phyloP scores from a whole-genome alignment of 2,329 filamentous ascomycete species.

The Neocucurbitaria cava region DNA sequence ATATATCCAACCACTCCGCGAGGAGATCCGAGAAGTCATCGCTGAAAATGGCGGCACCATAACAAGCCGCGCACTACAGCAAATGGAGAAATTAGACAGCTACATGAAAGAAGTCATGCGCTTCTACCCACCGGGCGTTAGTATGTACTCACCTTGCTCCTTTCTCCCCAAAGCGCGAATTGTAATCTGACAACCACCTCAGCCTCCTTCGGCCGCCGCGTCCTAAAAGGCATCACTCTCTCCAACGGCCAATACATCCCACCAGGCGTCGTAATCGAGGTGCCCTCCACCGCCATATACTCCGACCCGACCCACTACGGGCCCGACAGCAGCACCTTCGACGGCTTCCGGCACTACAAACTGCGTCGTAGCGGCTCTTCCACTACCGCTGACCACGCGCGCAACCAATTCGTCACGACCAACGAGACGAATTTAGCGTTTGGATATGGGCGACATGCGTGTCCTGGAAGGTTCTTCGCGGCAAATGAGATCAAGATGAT shows the following conservation, averaged over 20 bases:
- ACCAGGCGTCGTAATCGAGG: conserved; percentile 42
- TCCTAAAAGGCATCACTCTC: conserved; percentile 59
- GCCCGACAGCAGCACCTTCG: conserved; percentile 34
- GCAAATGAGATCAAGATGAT: conserved; percentile 45
- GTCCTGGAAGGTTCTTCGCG: conserved; percentile 45
- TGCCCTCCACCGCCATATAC: conserved; percentile 36
- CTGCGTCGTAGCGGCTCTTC: conserved; percentile 30
- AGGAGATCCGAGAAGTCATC: conserved; percentile 51
- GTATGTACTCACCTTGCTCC: conserved; percentile 14
- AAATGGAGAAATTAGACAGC: conserved; percentile 46
- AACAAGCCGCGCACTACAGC: conserved; percentile 37
- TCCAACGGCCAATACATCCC: conserved; percentile 61
- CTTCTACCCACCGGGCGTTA: conserved; percentile 30
- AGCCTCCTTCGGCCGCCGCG: conserved; percentile 59
- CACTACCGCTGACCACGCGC: conserved; percentile 31
- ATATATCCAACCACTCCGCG: conserved; percentile 51
- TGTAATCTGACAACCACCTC: neutral
- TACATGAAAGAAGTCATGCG: conserved; percentile 47
- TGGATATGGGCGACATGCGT: conserved; percentile 42
- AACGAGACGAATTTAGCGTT: conserved; percentile 35
- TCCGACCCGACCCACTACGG: conserved; percentile 29
- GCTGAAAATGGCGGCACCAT: conserved; percentile 43
- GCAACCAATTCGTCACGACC: conserved; percentile 41
- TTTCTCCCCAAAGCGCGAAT: too few species aligned
- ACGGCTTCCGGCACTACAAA: conserved; percentile 43